A percentile compares a stretch with the other conserved stretches of the same genome.
These are phyloP conservation scores for Botrytis sinoallii DNA, from an alignment of 2,329 filamentous ascomycete species.

Conservation along the genomic window DNA sequence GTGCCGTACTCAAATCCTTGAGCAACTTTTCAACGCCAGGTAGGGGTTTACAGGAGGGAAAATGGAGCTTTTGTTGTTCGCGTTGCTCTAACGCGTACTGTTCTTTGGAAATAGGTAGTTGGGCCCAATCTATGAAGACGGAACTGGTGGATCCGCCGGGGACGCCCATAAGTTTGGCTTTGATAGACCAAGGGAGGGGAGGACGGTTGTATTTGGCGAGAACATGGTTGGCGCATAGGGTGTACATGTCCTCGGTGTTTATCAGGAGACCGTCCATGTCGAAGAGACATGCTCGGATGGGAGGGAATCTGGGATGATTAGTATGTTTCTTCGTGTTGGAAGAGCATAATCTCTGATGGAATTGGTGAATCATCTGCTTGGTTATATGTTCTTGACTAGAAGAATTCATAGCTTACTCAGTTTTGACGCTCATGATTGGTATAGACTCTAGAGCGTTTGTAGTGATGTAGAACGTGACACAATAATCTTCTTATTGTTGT, in stretches of 20 bases:
- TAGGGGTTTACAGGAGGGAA: constrained; percentile 71
- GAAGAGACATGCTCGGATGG: constrained; percentile 87
- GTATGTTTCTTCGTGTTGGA: neutral
- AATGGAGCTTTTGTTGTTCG: constrained; percentile 66
- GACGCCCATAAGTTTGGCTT: constrained; percentile 65
- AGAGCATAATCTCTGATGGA: no score
- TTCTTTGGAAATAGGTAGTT: constrained; percentile 71
- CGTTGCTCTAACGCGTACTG: constrained; percentile 61
- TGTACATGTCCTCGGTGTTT: constrained; percentile 92
- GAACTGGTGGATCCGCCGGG: constrained; percentile 44
- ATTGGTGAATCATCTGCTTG: neutral
- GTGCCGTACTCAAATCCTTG: constrained; percentile 45
- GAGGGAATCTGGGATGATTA: constrained; percentile 59
- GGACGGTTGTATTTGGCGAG: constrained; percentile 72
- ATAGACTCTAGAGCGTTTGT: neutral
- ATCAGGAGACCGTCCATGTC: constrained; percentile 99
- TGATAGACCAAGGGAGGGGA: constrained; percentile 85
- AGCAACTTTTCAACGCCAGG: constrained; percentile 75
- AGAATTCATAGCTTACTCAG: neutral
- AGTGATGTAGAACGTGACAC: constrained; percentile 5
- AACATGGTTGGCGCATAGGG: constrained; percentile 75
- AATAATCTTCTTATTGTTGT: neutral
- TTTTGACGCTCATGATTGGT: neutral
- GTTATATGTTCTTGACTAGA: no score
- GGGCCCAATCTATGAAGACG: constrained; percentile 77